Evolutionary conservation across 345 rosid genomes (phyloP).

Genomic region (Dipteronia dyeriana): DNA sequence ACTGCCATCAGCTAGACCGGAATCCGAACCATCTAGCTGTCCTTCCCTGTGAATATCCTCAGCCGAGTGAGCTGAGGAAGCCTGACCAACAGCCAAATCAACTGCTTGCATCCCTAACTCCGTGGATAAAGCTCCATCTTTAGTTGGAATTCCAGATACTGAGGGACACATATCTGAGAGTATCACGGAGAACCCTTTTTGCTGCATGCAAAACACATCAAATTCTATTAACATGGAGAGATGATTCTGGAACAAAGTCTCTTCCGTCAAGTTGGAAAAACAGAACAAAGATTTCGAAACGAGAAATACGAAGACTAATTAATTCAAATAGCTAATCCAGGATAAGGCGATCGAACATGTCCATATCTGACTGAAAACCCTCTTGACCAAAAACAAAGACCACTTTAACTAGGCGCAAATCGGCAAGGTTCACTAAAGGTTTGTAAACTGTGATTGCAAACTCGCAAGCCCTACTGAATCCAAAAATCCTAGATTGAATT

Average conservation of each 20-base stretch:
- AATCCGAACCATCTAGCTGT: slow-evolving; percentile 12
- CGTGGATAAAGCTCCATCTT: slow-evolving; percentile 76
- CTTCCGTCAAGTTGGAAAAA: neutral
- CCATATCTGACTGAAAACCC: neutral
- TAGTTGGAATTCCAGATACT: slow-evolving; percentile 82
- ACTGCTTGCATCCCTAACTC: slow-evolving; percentile 93
- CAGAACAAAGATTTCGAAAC: too few species aligned
- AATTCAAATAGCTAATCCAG: too few species aligned
- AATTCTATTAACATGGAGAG: neutral
- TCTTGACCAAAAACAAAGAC: neutral
- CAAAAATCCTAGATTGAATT: neutral
- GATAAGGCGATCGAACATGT: neutral
- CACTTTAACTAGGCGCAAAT: neutral
- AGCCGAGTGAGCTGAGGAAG: slow-evolving; percentile 35
- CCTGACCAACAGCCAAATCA: slow-evolving; percentile 72
- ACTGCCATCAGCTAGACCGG: slow-evolving; percentile 40
- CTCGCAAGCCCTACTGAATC: neutral
- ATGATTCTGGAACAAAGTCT: neutral
- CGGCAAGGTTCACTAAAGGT: neutral
- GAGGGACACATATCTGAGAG: slow-evolving; percentile 93
- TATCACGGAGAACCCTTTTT: slow-evolving; percentile 73
- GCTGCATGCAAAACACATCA: slow-evolving; percentile 42
- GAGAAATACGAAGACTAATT: neutral
- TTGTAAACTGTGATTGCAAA: neutral
- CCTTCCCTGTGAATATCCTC: slow-evolving; percentile 23